Percentiles rank a stretch among this genome's conserved stretches.
These are phyloP conservation scores for Posidonia oceanica DNA, from an alignment of 116 monocot genomes.

Conservation along the genomic window DNA sequence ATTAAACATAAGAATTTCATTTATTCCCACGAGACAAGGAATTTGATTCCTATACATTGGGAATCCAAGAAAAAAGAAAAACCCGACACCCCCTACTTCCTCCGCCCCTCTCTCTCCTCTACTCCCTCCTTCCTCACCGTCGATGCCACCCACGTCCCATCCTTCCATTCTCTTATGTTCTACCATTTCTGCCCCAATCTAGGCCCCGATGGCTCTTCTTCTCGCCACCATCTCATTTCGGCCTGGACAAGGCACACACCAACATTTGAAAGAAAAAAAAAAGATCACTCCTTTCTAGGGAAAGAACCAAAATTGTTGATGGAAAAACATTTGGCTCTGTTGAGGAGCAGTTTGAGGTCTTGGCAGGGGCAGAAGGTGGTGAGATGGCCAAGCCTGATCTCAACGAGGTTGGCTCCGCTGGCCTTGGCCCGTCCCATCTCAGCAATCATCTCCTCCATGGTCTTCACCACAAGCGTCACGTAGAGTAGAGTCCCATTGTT, in stretches of 20 bases:
- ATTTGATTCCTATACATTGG: too few relatives aligned
- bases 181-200: too few relatives aligned
- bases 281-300: not conserved
- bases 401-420: slow-evolving; percentile 70
- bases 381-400: slow-evolving; percentile 73
- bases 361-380: slow-evolving; percentile 27
- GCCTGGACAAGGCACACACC: slow-evolving; percentile 26
- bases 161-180: too few relatives aligned
- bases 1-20: too few relatives aligned
- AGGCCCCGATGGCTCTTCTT: too few relatives aligned
- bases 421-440: slow-evolving; percentile 53
- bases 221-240: slow-evolving; percentile 95
- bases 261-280: not conserved
- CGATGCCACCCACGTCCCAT: too few relatives aligned
- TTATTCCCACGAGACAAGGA: too few relatives aligned
- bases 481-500: slow-evolving; percentile 43
- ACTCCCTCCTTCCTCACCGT: too few relatives aligned
- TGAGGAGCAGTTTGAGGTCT: slow-evolving; percentile 47
- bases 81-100: too few relatives aligned
- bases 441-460: slow-evolving; percentile 44
- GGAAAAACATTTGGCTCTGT: not conserved
- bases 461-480: slow-evolving; percentile 60
- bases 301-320: not conserved
- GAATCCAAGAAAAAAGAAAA: too few relatives aligned
- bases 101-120: too few relatives aligned